Evolutionary conservation across 2,329 filamentous ascomycete species (phyloP).

Genomic region (Xylaria multiplex): DNA sequence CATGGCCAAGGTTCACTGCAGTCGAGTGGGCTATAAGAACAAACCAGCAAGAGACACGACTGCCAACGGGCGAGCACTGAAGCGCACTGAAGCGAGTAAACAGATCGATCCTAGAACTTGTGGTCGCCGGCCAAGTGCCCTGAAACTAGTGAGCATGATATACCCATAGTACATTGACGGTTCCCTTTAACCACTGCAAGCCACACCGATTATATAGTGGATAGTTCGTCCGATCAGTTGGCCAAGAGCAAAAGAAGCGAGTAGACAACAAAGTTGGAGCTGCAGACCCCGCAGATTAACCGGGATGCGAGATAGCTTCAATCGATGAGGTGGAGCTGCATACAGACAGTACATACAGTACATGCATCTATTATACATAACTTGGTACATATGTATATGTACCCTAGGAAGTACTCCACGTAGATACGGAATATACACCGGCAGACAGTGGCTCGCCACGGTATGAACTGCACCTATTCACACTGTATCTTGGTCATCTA

Average conservation of each 20-base stretch:
- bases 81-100: neutral
- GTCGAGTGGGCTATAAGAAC: neutral
- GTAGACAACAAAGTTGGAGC: slow-evolving; percentile 1
- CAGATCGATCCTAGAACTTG: neutral
- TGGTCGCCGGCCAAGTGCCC: slow-evolving; percentile 10
- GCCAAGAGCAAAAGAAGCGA: slow-evolving; percentile 22
- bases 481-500: neutral
- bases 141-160: slow-evolving; percentile 8
- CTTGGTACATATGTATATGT: neutral
- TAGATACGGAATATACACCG: too few species aligned
- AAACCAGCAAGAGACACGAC: slow-evolving; percentile 18
- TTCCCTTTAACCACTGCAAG: neutral
- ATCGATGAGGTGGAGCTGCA: slow-evolving; percentile 5
- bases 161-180: neutral
- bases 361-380: too few species aligned
- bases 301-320: neutral
- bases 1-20: slow-evolving; percentile 5
- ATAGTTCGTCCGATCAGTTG: slow-evolving; percentile 24
- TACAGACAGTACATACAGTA: neutral
- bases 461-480: too few species aligned
- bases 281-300: slow-evolving; percentile 27
- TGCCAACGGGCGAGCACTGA: neutral
- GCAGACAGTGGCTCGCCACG: too few species aligned
- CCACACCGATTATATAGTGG: neutral
- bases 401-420: too few species aligned